Evolutionary conservation across 2,329 filamentous ascomycete genomes (phyloP).

Genomic region (Paradendryphiella salina): DNA sequence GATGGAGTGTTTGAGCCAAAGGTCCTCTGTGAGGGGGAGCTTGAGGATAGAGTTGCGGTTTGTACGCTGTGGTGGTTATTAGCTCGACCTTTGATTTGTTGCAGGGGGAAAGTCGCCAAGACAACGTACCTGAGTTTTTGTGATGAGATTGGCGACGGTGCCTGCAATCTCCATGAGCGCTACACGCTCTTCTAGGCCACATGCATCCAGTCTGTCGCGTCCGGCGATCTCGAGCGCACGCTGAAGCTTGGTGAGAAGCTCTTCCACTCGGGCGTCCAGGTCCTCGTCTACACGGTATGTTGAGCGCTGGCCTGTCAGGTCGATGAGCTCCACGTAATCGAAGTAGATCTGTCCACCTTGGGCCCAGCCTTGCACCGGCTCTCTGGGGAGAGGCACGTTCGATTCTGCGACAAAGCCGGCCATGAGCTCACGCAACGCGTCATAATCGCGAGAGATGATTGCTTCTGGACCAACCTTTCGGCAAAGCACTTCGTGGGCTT

Average conservation of each 20-base stretch:
- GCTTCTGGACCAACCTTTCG: slow-evolving; percentile 78
- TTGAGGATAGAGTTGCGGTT: slow-evolving; percentile 57
- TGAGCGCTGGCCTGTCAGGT: slow-evolving; percentile 37
- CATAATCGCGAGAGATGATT: slow-evolving; percentile 81
- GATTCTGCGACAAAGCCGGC: slow-evolving; percentile 62
- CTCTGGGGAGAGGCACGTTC: slow-evolving; percentile 33
- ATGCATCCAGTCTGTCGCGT: slow-evolving; percentile 47
- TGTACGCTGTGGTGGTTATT: slow-evolving; percentile 23
- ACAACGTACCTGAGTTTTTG: slow-evolving; percentile 46
- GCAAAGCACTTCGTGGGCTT: slow-evolving; percentile 83
- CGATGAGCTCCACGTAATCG: slow-evolving; percentile 60
- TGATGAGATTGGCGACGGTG: slow-evolving; percentile 68
- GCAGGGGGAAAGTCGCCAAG: not conserved
- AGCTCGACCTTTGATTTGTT: slow-evolving; percentile 28
- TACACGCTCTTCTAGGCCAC: slow-evolving; percentile 61
- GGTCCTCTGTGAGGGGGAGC: slow-evolving; percentile 72
- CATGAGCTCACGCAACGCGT: slow-evolving; percentile 68
- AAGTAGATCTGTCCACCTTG: slow-evolving; percentile 79
- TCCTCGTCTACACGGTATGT: slow-evolving; percentile 39
- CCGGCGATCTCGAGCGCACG: slow-evolving; percentile 45
- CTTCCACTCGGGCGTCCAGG: slow-evolving; percentile 35
- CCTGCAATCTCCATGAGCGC: slow-evolving; percentile 82
- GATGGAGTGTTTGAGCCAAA: slow-evolving; percentile 69
- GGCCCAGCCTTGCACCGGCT: slow-evolving; percentile 70
- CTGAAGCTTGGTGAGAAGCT: slow-evolving; percentile 43